Percentiles rank a stretch among this genome's conserved stretches.
Evolutionary conservation across 805 yeast species (phyloP).

Genomic region (Jamesozyma hellenica): DNA sequence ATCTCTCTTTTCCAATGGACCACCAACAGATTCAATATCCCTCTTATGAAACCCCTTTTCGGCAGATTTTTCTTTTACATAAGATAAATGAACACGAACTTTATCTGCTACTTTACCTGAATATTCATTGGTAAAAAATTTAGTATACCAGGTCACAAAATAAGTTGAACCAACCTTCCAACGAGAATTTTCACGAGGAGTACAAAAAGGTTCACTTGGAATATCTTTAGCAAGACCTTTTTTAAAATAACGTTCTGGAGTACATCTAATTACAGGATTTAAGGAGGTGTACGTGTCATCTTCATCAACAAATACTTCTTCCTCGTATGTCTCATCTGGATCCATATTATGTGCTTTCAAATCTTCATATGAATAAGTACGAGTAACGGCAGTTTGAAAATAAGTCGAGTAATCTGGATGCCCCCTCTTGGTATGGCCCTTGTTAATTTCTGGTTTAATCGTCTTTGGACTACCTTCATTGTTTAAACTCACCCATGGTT

Average conservation of each 20-base stretch:
- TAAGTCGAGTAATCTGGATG: slow-evolving; percentile 67
- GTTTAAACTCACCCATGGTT: slow-evolving; percentile 73
- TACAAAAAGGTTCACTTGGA: slow-evolving; percentile 72
- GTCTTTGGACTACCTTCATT: slow-evolving; percentile 75
- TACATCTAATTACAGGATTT: slow-evolving; percentile 76
- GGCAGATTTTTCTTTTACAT: slow-evolving; percentile 43
- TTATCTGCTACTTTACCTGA: slow-evolving; percentile 40
- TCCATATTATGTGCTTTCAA: slow-evolving; percentile 66
- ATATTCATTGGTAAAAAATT: slow-evolving; percentile 37
- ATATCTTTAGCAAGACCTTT: slow-evolving; percentile 50
- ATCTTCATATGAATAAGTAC: slow-evolving; percentile 47
- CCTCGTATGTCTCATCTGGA: slow-evolving; percentile 47
- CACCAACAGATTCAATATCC: slow-evolving; percentile 20
- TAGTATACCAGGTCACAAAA: slow-evolving; percentile 74
- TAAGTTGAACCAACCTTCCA: slow-evolving; percentile 54
- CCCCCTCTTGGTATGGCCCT: slow-evolving; percentile 56
- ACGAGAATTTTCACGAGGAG: slow-evolving; percentile 54
- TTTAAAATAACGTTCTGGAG: slow-evolving; percentile 61
- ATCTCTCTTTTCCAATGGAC: slow-evolving; percentile 39
- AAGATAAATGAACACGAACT: slow-evolving; percentile 59
- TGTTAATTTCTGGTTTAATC: slow-evolving; percentile 62
- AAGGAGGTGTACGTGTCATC: slow-evolving; percentile 62
- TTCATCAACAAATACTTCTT: slow-evolving; percentile 49
- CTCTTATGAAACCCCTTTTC: slow-evolving; percentile 51
- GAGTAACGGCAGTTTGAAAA: slow-evolving; percentile 60